A percentile compares a stretch with the other conserved stretches of the same genome.
phyloP scores from a whole-genome alignment of 2,329 filamentous ascomycete species.

The Ophiocordyceps polyrhachis-furcata region DNA sequence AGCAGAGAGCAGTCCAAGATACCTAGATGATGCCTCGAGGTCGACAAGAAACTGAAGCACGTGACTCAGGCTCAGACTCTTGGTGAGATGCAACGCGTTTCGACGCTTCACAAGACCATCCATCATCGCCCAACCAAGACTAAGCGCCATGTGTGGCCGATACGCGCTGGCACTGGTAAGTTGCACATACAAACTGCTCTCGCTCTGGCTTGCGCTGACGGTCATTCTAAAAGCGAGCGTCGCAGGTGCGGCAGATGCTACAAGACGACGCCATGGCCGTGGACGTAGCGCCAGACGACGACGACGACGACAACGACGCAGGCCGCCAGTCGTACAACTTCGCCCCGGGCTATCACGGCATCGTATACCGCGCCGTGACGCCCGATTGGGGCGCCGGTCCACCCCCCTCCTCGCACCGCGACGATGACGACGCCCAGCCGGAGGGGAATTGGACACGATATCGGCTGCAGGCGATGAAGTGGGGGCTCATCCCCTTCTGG shows the following conservation, averaged over 20 bases:
- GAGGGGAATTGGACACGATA: constrained; percentile 32
- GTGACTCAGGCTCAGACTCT: no score
- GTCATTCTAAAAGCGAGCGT: constrained; percentile 42
- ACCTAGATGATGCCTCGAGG: no score
- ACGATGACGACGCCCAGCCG: neutral
- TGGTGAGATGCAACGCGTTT: no score
- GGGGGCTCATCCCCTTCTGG: constrained; percentile 90
- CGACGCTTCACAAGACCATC: no score
- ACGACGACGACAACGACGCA: constrained; percentile 41
- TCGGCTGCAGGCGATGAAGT: constrained; percentile 85
- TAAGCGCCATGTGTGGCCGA: constrained; percentile 16
- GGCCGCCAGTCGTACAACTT: constrained; percentile 75
- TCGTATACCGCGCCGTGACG: constrained; percentile 67
- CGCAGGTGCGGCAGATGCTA: constrained; percentile 55
- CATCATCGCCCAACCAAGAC: no score
- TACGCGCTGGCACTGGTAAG: constrained; percentile 17
- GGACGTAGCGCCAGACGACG: constrained; percentile 37
- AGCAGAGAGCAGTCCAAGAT: no score
- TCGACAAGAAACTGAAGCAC: no score
- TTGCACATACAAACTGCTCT: neutral
- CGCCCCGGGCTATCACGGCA: constrained; percentile 67
- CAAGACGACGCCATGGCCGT: constrained; percentile 57
- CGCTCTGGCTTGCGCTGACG: neutral
- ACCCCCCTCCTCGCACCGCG: constrained; percentile 3
- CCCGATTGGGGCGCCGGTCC: constrained; percentile 39